Conservation (phyloP, 2,329 filamentous ascomycete species). For the Verticillium nubilum region DNA sequence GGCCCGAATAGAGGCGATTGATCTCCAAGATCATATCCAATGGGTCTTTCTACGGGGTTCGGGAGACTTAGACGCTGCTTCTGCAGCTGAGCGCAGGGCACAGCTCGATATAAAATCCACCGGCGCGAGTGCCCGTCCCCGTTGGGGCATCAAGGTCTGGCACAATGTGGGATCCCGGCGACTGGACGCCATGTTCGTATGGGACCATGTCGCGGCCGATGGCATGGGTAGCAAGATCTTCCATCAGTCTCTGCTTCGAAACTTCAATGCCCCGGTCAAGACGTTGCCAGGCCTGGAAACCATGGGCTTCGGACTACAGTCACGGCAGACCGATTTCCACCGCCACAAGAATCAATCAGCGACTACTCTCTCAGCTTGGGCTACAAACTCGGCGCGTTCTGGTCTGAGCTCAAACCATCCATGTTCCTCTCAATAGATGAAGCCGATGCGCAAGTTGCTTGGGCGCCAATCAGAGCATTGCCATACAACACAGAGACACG, state of each 20-base stretch:
- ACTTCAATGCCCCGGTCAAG: constrained; percentile 15
- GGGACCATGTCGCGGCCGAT: constrained; percentile 20
- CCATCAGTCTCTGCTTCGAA: constrained; percentile 18
- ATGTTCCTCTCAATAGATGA: constrained; percentile 4
- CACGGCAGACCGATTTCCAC: constrained; percentile 12
- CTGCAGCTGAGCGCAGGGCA: not conserved
- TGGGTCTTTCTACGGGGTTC: constrained; percentile 8
- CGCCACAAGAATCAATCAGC: constrained; percentile 16
- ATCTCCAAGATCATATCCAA: constrained; percentile 1
- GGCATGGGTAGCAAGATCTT: constrained; percentile 24
- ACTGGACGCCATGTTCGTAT: constrained; percentile 20
- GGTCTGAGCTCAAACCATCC: constrained; percentile 13
- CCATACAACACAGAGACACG: constrained; percentile 15
- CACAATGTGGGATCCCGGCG: constrained; percentile 2
- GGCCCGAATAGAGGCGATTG: constrained; percentile 9
- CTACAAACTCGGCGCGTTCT: constrained; percentile 13
- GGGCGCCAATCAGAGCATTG: constrained; percentile 17
- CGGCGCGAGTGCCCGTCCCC: constrained; percentile 15
- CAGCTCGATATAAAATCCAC: constrained; percentile 12
- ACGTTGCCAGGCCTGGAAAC: not conserved
- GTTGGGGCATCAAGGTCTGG: constrained; percentile 18
- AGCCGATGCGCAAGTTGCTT: constrained; percentile 10
- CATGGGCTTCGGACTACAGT: constrained; percentile 7
- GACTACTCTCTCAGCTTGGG: constrained; percentile 13
- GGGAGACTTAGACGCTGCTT: not conserved